Base-by-base conservation (phyloP, 345 rosid species). In the Eucalyptus urophylla region DNA sequence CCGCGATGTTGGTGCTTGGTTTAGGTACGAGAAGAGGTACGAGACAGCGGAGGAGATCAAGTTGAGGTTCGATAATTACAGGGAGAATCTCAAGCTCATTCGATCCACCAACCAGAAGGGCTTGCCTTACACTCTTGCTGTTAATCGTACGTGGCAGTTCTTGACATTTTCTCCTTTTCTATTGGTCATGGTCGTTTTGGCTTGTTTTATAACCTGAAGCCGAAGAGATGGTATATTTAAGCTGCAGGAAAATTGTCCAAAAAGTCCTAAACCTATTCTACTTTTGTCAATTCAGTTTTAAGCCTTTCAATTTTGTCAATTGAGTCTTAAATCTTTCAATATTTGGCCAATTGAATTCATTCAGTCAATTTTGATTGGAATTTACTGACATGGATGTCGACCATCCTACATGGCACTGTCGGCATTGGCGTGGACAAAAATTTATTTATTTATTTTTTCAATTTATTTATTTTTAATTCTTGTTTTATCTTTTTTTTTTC, bases 11-110 rank as follows among this genome's bases (percentile, higher is more conserved):
- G 27, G n/a, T 54, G 22, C 19, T 14, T 88, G n/a, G 45, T 17
- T 86, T 87, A 97, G 99, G 92, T 87, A 96, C 87, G 98, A 93
- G 87, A 98, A 95, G 94, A 93, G 13, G 76, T 98, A 97, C 89
- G 90, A 95, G 93, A 95, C 89, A 45, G 92, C 86, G 88, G 96
- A 93, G 90, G 99, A 98, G 93, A 94, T 95, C 83, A 95, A 93
- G 91, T 93, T 92, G 22, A 90, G 99, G 86, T 98, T 97, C 89
- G 90, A 92, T 87, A 92, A 95, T 91, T 98, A 95, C 93, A 91
- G 94, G 8, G 96, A 93, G 88, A 98, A 92, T 91, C 88, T 95
- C 89, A 94, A 95, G 92, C 94, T 98, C 81, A 95, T 98, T 90
- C 92, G 95, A 95, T 96, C 98, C 88, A 95, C 96, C 9, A 95